Conservation (phyloP, 768 basidiomycete species). For the Psilocybe subaeruginosa region DNA sequence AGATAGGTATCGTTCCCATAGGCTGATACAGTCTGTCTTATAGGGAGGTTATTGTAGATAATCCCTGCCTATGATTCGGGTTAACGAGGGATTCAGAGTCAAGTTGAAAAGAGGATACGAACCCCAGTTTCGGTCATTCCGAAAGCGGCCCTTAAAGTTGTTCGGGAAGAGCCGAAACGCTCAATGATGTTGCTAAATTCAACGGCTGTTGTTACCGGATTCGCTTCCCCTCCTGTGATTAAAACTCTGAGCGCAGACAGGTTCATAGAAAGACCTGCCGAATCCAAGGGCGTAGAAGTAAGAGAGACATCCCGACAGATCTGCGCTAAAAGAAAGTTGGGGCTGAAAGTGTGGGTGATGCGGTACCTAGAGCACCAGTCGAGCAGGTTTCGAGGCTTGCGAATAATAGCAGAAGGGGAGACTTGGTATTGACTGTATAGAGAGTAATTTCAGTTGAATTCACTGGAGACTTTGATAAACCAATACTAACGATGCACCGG, state of each 20-base stretch:
- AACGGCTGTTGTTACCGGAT: neutral
- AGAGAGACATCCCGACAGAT: neutral
- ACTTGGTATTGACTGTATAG: neutral
- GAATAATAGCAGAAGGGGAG: neutral
- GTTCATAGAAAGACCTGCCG: neutral
- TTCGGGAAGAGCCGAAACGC: neutral
- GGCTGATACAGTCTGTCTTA: neutral
- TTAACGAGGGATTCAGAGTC: neutral
- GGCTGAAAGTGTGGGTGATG: neutral
- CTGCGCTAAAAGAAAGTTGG: conserved; percentile 2
- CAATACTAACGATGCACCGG: neutral
- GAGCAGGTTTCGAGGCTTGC: neutral
- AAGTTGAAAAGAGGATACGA: neutral
- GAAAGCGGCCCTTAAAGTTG: neutral
- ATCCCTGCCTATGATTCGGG: neutral
- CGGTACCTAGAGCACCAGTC: neutral
- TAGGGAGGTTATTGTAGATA: neutral
- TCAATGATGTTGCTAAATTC: conserved; percentile 1
- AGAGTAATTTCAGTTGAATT: neutral
- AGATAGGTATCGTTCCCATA: neutral
- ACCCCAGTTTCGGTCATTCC: conserved; percentile 6
- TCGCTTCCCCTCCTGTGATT: conserved; percentile 1
- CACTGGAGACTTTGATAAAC: neutral
- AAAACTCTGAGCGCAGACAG: neutral
- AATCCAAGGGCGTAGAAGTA: neutral